A percentile compares a stretch with the other conserved stretches of the same genome.
phyloP scores from a whole-genome alignment of 495 filamentous ascomycete species.

The Tuber microsphaerosporum region DNA sequence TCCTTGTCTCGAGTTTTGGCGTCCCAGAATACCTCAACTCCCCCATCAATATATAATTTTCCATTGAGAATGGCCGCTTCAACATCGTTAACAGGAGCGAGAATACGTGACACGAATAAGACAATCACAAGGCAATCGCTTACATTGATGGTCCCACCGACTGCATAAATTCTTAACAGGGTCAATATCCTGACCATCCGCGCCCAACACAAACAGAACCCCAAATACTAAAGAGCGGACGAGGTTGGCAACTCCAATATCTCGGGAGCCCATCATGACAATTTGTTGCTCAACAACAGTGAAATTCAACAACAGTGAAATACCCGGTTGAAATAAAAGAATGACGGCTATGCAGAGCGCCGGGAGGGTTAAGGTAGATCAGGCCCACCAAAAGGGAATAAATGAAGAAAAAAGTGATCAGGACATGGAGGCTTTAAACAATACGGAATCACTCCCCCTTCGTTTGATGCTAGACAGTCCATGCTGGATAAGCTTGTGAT shows the following conservation, averaged over 20 bases:
- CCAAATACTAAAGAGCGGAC: background rate
- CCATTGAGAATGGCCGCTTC: constrained; percentile 21
- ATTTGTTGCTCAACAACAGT: background rate
- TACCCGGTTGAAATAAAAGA: background rate
- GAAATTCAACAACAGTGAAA: background rate
- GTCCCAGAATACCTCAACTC: constrained; percentile 17
- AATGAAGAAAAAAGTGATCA: background rate
- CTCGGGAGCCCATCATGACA: background rate
- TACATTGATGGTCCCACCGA: constrained; percentile 27
- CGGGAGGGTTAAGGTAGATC: background rate
- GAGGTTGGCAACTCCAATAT: background rate
- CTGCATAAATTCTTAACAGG: constrained; percentile 32
- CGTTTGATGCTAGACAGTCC: background rate
- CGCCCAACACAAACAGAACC: background rate
- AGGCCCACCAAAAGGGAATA: background rate
- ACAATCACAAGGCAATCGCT: constrained; percentile 6
- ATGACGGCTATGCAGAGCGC: background rate
- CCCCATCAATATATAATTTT: constrained; percentile 28
- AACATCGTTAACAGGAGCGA: constrained; percentile 14
- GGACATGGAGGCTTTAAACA: background rate
- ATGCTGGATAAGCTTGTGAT: background rate
- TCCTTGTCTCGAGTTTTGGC: constrained; percentile 3
- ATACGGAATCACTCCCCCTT: background rate
- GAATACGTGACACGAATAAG: background rate
- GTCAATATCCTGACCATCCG: constrained; percentile 8